Percentiles rank a stretch among this genome's conserved stretches.
These are phyloP conservation scores for Novakomyces olei DNA, from an alignment of 805 yeast species.

Conservation along the genomic window DNA sequence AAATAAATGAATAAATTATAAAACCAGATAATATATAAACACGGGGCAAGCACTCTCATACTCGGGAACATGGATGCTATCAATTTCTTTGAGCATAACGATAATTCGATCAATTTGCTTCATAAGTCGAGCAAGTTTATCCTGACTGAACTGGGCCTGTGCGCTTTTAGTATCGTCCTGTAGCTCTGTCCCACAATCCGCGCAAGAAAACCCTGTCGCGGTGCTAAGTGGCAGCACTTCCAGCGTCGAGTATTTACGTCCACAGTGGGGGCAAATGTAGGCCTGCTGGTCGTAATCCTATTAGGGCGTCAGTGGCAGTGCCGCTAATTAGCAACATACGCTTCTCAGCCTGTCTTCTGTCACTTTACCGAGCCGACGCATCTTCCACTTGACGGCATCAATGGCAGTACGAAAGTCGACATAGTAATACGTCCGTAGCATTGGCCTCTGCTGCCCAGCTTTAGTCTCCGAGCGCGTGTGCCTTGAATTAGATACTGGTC, in stretches of 20 bases:
- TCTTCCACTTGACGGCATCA: conserved; percentile 90
- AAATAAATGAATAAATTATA: too few relatives aligned
- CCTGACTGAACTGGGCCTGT: conserved; percentile 62
- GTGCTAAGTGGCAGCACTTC: conserved; percentile 71
- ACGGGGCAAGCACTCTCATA: too few relatives aligned
- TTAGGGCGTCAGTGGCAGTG: background rate
- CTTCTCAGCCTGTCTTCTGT: conserved; percentile 66
- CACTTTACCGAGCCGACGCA: conserved; percentile 59
- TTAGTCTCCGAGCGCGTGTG: conserved; percentile 18
- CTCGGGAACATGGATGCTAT: conserved; percentile 59
- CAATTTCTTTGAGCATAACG: conserved; percentile 57
- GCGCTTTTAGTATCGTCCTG: conserved; percentile 76
- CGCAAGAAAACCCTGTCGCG: conserved; percentile 68
- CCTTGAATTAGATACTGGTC: conserved; percentile 3
- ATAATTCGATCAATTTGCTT: conserved; percentile 74
- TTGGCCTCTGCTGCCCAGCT: conserved; percentile 39
- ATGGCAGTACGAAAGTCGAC: conserved; percentile 83
- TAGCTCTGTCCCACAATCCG: conserved; percentile 53
- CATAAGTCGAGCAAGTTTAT: conserved; percentile 64
- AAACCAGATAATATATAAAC: too few relatives aligned
- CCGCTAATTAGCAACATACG: conserved; percentile 5
- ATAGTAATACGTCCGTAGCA: conserved; percentile 60
- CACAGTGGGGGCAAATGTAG: conserved; percentile 71
- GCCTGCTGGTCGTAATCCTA: conserved; percentile 76
- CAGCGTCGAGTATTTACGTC: conserved; percentile 55